A percentile compares a stretch with the other conserved stretches of the same genome.
Conservation (phyloP, 1,284 basidiomycete species). For the Athelia psychrophila region DNA sequence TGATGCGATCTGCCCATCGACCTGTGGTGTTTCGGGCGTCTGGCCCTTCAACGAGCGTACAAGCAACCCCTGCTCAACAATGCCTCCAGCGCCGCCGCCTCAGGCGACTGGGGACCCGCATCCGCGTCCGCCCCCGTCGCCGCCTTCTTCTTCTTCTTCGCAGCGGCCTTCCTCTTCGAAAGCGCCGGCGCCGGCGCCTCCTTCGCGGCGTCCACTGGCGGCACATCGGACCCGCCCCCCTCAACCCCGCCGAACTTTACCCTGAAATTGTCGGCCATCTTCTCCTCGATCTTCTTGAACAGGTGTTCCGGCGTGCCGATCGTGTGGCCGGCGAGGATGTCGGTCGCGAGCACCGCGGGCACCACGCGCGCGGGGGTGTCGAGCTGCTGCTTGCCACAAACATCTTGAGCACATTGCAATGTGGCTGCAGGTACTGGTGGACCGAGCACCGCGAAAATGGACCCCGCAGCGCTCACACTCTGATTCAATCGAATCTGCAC, state of each 20-base stretch:
- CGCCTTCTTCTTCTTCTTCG: slow-evolving; percentile 36
- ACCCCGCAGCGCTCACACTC: no score
- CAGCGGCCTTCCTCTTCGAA: slow-evolving; percentile 53
- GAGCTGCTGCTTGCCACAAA: no score
- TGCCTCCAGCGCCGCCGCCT: slow-evolving; percentile 64
- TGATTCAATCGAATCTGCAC: no score
- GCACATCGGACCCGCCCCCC: slow-evolving; percentile 22
- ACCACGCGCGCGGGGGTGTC: slow-evolving; percentile 86
- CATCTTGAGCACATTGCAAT: no score
- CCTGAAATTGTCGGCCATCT: slow-evolving; percentile 84
- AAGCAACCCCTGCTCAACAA: slow-evolving; percentile 70
- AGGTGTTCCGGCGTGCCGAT: slow-evolving; percentile 88
- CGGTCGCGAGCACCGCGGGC: slow-evolving; percentile 65
- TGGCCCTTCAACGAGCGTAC: slow-evolving; percentile 68
- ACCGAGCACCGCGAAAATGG: no score
- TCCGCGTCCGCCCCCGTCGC: slow-evolving; percentile 19
- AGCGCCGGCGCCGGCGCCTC: slow-evolving; percentile 40
- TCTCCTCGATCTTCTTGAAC: slow-evolving; percentile 94
- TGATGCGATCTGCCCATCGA: slow-evolving; percentile 65
- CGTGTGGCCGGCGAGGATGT: slow-evolving; percentile 85
- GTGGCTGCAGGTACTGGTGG: no score
- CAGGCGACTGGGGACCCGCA: slow-evolving; percentile 58
- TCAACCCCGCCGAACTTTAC: slow-evolving; percentile 74
- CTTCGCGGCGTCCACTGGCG: slow-evolving; percentile 29
- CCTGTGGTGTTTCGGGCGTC: slow-evolving; percentile 62